Conservation (phyloP, 1,139 yeast species). For the Saccharomyces pastorianus region DNA sequence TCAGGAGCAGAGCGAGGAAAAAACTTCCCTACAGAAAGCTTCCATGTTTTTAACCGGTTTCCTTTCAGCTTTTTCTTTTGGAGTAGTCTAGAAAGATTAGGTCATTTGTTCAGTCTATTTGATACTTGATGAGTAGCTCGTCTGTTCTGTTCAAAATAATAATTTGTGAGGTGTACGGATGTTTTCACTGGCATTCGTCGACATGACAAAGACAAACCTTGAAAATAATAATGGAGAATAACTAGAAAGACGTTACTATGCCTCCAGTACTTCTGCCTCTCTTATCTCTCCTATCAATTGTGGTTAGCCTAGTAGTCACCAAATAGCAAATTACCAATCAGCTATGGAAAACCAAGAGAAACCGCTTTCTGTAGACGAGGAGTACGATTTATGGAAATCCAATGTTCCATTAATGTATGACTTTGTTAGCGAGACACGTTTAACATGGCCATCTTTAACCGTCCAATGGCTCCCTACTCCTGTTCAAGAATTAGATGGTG, state of each 20-base stretch:
- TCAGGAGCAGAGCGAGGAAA: not conserved
- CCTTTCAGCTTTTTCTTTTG: not conserved
- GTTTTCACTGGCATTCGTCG: not conserved
- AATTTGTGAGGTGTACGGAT: not conserved
- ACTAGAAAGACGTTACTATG: not conserved
- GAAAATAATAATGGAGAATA: not conserved
- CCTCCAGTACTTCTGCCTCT: not conserved
- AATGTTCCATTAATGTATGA: constrained; percentile 75
- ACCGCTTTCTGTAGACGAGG: constrained; percentile 41
- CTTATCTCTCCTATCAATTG: not conserved
- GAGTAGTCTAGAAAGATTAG: not conserved
- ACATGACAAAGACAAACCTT: not conserved
- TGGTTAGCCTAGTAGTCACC: not conserved
- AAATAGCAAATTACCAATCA: not conserved
- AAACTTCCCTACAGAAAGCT: not conserved
- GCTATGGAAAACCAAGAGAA: constrained; percentile 9
- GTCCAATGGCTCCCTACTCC: constrained; percentile 59
- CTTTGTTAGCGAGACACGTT: constrained; percentile 68
- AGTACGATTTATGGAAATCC: constrained; percentile 70
- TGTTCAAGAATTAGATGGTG: not conserved
- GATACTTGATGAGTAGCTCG: not conserved
- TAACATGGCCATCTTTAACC: constrained; percentile 75
- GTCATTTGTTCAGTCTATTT: not conserved
- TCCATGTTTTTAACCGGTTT: not conserved
- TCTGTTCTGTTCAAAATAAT: not conserved